phyloP scores from a whole-genome alignment of 2,329 filamentous ascomycete species.

The Aureobasidium sp. region DNA sequence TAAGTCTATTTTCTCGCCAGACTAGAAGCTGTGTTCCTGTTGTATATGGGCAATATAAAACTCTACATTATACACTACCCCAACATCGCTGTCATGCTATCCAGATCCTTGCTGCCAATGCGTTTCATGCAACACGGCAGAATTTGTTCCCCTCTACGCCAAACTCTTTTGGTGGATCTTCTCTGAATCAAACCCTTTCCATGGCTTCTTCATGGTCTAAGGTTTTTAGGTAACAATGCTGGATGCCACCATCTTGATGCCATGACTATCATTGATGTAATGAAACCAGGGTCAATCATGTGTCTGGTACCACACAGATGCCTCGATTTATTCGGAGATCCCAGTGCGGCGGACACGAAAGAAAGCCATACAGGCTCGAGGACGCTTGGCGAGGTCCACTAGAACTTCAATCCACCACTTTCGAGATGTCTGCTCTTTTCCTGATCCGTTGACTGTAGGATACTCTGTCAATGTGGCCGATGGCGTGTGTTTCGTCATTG shows the following conservation, averaged over 20 bases:
- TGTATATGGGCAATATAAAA: background rate
- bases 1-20: no score
- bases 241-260: background rate
- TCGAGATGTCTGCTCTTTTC: background rate
- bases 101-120: no score
- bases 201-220: background rate
- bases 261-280: background rate
- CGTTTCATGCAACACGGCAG: background rate
- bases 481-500: background rate
- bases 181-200: background rate
- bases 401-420: background rate
- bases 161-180: background rate
- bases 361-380: background rate
- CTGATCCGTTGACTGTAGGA: background rate
- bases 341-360: background rate
- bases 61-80: background rate
- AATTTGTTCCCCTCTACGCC: background rate
- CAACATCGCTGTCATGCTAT: no score
- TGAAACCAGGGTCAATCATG: background rate
- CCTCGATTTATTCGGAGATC: background rate
- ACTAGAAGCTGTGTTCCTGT: no score
- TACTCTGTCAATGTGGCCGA: background rate
- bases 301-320: background rate
- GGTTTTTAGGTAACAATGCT: background rate
- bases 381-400: background rate